phyloP scores from a whole-genome alignment of 345 rosid species.

The Clausena lansium region DNA sequence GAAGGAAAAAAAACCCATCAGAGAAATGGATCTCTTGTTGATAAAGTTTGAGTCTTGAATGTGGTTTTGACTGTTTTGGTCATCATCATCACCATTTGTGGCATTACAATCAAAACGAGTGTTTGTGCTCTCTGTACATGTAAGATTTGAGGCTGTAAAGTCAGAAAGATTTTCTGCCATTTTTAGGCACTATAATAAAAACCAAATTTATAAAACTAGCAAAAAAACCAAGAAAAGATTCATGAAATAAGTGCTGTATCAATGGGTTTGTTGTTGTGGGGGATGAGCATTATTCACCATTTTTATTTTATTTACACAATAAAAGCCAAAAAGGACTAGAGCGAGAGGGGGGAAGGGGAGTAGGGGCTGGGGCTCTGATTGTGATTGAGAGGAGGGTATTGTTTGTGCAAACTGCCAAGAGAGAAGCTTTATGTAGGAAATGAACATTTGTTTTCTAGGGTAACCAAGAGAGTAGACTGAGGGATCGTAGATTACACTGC shows the following conservation, averaged over 20 bases:
- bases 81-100: constrained; percentile 14
- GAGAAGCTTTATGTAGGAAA: constrained; percentile 35
- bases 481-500: neutral
- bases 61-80: constrained; percentile 19
- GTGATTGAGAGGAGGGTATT: constrained; percentile 17
- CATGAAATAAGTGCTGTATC: constrained; percentile 28
- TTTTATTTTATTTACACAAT: neutral
- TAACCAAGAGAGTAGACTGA: constrained; percentile 12
- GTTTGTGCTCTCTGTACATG: constrained; percentile 46
- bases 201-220: neutral
- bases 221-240: constrained; percentile 21
- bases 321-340: constrained; percentile 22
- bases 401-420: constrained; percentile 5
- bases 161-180: constrained; percentile 54
- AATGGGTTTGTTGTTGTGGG: constrained; percentile 27
- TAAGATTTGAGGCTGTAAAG: constrained; percentile 38
- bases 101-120: constrained; percentile 28
- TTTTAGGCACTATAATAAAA: constrained; percentile 15
- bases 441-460: constrained; percentile 29
- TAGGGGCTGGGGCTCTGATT: neutral
- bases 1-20: constrained; percentile 38
- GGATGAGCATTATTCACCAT: constrained; percentile 8
- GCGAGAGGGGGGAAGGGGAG: neutral
- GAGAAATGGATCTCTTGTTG: constrained; percentile 27
- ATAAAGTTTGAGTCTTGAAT: constrained; percentile 21